Conservation (phyloP, 202 grass and related monocot species). For the Panicum hallii region DNA sequence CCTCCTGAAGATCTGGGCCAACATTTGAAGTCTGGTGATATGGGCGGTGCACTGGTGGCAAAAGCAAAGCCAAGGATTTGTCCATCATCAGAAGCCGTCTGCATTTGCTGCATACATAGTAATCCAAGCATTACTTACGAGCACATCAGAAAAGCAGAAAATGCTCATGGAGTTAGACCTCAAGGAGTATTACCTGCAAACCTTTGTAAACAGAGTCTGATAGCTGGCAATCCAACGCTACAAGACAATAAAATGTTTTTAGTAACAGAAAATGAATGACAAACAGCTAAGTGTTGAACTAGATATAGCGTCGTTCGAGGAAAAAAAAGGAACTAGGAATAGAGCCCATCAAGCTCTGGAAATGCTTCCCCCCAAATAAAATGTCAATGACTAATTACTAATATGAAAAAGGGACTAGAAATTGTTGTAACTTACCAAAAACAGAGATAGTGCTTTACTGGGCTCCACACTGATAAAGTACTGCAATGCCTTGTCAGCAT, state of each 20-base stretch:
- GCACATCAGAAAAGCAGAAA: slow-evolving; percentile 37
- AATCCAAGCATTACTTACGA: slow-evolving; percentile 33
- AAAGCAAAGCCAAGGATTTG: slow-evolving; percentile 84
- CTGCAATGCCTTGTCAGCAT: slow-evolving; percentile 88
- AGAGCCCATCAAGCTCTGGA: neutral
- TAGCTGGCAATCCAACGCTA: slow-evolving; percentile 88
- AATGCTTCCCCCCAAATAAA: neutral
- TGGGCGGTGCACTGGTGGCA: slow-evolving; percentile 79
- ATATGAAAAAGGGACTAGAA: neutral
- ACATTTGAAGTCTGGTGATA: slow-evolving; percentile 63
- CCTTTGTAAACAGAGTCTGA: slow-evolving; percentile 80
- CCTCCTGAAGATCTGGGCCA: slow-evolving; percentile 66
- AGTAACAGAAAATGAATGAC: slow-evolving; percentile 39
- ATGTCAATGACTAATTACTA: slow-evolving; percentile 1
- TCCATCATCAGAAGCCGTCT: slow-evolving; percentile 72
- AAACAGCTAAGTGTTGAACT: neutral
- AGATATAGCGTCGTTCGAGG: neutral
- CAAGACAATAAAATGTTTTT: slow-evolving; percentile 44
- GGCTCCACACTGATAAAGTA: slow-evolving; percentile 84
- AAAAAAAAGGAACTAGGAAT: neutral
- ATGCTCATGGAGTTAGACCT: slow-evolving; percentile 25
- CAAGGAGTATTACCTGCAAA: slow-evolving; percentile 73
- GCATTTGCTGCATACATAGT: slow-evolving; percentile 78
- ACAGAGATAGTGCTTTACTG: slow-evolving; percentile 64
- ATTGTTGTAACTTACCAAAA: slow-evolving; percentile 60